Evolutionary conservation across 306 rosid species (phyloP).

Genomic region (Nissolia schottii): DNA sequence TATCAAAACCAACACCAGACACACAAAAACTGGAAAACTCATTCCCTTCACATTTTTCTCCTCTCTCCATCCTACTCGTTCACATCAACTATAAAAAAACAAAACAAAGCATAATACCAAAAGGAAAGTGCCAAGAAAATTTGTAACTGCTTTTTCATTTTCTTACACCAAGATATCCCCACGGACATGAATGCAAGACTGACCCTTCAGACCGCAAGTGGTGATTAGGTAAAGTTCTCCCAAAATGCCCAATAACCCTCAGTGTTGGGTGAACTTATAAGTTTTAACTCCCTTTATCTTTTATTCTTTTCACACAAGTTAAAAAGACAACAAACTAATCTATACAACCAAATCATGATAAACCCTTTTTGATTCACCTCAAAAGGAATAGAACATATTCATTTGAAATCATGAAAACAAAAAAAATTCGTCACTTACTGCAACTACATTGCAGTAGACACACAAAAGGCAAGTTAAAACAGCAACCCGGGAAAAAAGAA

Average conservation of each 20-base stretch:
- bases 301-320: background rate
- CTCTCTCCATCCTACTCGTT: background rate
- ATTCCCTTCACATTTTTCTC: background rate
- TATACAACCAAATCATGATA: background rate
- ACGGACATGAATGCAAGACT: background rate
- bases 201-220: background rate
- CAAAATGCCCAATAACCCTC: background rate
- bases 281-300: background rate
- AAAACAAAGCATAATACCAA: background rate
- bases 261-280: background rate
- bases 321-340: background rate
- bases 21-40: background rate
- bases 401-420: too few relatives aligned
- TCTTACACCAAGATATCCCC: background rate
- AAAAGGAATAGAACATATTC: too few relatives aligned
- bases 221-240: background rate
- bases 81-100: background rate
- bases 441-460: background rate
- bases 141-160: background rate
- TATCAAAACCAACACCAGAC: background rate
- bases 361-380: background rate
- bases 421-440: background rate
- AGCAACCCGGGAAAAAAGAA: background rate
- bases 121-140: background rate
- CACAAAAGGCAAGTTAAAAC: background rate